Percentiles rank a stretch among this genome's conserved stretches.
These are phyloP conservation scores for Pelargonium exstipulatum DNA, from an alignment of 441 rosid species.

Conservation along the genomic window DNA sequence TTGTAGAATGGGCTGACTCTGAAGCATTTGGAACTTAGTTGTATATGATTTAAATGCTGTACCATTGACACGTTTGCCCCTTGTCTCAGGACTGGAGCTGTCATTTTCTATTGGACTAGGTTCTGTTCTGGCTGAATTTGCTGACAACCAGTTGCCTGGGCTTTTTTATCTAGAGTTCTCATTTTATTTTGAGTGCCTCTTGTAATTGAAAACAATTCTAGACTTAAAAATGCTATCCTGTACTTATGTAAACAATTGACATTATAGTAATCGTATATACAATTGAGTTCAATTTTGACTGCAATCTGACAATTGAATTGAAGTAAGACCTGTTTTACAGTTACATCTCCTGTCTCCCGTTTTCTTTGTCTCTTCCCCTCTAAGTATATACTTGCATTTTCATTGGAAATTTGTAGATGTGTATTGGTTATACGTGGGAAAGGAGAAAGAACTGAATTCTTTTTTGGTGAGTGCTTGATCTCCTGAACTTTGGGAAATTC, in stretches of 20 bases:
- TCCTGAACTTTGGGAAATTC: constrained; percentile 13
- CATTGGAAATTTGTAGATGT: constrained; percentile 19
- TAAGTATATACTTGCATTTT: constrained; percentile 12
- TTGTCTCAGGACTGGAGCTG: constrained; percentile 17
- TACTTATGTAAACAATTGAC: constrained; percentile 13
- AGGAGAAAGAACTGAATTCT: constrained; percentile 17
- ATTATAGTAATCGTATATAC: constrained; percentile 13
- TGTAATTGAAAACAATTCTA: constrained; percentile 12
- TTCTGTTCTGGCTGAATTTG: constrained; percentile 12
- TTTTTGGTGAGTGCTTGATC: constrained; percentile 16
- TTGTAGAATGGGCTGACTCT: neutral
- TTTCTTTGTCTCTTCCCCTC: constrained; percentile 7
- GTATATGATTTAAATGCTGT: neutral
- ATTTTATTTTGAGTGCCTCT: constrained; percentile 13
- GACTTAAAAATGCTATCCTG: neutral
- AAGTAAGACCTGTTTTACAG: constrained; percentile 12
- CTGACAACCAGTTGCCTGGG: constrained; percentile 11
- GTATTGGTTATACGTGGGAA: constrained; percentile 17
- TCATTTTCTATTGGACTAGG: constrained; percentile 2
- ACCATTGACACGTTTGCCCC: constrained; percentile 1
- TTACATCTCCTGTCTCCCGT: neutral
- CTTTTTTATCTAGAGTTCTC: constrained; percentile 16
- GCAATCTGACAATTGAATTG: constrained; percentile 9
- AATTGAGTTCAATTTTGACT: constrained; percentile 12
- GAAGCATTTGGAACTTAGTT: neutral